Conservation (phyloP, 2,329 filamentous ascomycete genomes). For the Pyricularia pennisetigena region DNA sequence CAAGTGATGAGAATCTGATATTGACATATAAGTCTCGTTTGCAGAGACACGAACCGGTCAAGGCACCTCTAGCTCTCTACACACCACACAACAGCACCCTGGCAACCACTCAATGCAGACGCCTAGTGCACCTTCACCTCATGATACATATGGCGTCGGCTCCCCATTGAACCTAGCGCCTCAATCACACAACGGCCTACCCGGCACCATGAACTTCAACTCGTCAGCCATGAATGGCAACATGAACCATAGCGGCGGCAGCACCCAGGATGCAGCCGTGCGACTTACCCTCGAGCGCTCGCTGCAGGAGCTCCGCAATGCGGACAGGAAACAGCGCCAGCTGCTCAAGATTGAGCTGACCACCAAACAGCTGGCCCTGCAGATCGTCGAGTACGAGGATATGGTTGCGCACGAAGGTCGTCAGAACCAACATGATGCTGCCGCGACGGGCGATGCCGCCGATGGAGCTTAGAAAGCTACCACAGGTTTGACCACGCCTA, state of each 20-base stretch:
- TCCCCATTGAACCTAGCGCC: constrained; percentile 7
- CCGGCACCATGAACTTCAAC: constrained; percentile 5
- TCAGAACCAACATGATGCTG: constrained; percentile 12
- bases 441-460: constrained; percentile 7
- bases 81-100: constrained; percentile 2
- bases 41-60: constrained; percentile 33
- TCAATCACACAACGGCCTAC: constrained; percentile 8
- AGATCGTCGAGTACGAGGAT: constrained; percentile 42
- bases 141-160: constrained; percentile 9
- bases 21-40: not conserved
- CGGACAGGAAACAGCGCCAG: constrained; percentile 32
- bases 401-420: constrained; percentile 19
- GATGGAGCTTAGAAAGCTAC: not conserved
- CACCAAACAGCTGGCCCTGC: constrained; percentile 43
- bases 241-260: constrained; percentile 2
- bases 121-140: constrained; percentile 4
- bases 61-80: constrained; percentile 5
- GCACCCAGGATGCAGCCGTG: constrained; percentile 25
- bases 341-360: constrained; percentile 42
- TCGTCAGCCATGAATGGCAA: constrained; percentile 1
- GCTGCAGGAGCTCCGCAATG: constrained; percentile 32
- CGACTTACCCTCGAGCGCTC: constrained; percentile 34
- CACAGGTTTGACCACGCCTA: not conserved
- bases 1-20: not conserved
- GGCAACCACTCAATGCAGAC: constrained; percentile 4